Percentiles rank a stretch among this genome's conserved stretches.
Evolutionary conservation across 345 rosid species (phyloP).

Genomic region (Rhodamnia rubescens): DNA sequence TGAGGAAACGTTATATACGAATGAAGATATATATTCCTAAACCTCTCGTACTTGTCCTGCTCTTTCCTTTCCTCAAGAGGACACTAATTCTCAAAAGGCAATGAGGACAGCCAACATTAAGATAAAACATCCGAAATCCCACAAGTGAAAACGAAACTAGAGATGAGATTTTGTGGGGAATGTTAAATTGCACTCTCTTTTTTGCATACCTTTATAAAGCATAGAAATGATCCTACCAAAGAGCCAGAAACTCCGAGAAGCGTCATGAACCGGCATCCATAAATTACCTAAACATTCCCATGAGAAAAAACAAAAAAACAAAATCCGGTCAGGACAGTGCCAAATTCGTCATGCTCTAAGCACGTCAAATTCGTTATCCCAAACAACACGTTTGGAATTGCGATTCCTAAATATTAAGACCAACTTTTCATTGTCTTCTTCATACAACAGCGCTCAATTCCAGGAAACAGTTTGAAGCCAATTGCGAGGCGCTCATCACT

Average conservation of each 20-base stretch:
- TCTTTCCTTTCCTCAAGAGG: neutral
- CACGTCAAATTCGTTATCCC: neutral
- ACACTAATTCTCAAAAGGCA: neutral
- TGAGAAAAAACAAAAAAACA: neutral
- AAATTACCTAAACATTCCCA: slow-evolving; percentile 31
- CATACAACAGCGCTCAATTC: neutral
- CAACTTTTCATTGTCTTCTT: neutral
- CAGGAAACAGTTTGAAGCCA: neutral
- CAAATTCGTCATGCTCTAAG: neutral
- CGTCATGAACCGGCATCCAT: slow-evolving; percentile 65
- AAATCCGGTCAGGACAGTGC: neutral
- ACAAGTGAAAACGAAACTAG: neutral
- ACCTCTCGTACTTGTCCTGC: neutral
- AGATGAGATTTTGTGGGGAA: neutral
- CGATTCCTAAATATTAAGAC: neutral
- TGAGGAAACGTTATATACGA: neutral
- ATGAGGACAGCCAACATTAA: neutral
- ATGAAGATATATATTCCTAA: neutral
- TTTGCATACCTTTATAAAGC: slow-evolving; percentile 60
- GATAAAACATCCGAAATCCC: neutral
- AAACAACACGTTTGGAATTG: neutral
- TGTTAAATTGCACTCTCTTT: neutral
- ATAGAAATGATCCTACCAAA: slow-evolving; percentile 56
- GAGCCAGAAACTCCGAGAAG: slow-evolving; percentile 70
- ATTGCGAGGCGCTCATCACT: neutral